Evolutionary conservation across 2,329 filamentous ascomycete genomes (phyloP).

Genomic region (Aspergillus caelatus): DNA sequence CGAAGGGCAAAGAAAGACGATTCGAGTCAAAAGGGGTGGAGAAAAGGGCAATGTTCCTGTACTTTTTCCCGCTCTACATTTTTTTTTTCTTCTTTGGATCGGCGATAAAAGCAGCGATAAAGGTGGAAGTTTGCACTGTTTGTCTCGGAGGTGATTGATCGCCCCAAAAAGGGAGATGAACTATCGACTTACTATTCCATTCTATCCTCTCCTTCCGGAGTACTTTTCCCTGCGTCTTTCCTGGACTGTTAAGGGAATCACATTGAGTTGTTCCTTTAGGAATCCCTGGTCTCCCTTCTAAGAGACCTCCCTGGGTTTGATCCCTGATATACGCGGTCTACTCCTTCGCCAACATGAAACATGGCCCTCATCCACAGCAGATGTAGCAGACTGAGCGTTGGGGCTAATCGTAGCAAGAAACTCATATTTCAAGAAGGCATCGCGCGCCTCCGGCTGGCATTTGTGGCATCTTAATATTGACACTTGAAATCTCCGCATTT

Average conservation of each 20-base stretch:
- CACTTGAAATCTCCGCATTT: constrained; percentile 16
- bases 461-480: constrained; percentile 12
- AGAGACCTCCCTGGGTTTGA: constrained; percentile 2
- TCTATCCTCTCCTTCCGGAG: not conserved
- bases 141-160: constrained; percentile 17
- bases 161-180: not conserved
- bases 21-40: not conserved
- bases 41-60: not conserved
- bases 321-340: not conserved
- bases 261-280: not conserved
- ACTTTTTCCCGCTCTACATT: constrained; percentile 15
- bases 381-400: not conserved
- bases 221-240: not conserved
- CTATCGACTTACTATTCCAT: not conserved
- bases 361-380: not conserved
- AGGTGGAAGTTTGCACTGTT: constrained; percentile 38
- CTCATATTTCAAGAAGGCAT: constrained; percentile 7
- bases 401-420: constrained; percentile 9
- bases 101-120: constrained; percentile 29
- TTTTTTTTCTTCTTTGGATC: constrained; percentile 18
- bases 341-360: not conserved
- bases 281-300: constrained; percentile 18
- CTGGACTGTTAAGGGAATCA: not conserved
- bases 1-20: constrained; percentile 5
- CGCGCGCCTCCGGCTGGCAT: constrained; percentile 15